Evolutionary conservation across 495 filamentous ascomycete species (phyloP), one percentile per base, ranked within the genome.

Genomic region (Neurospora sp.): DNA sequence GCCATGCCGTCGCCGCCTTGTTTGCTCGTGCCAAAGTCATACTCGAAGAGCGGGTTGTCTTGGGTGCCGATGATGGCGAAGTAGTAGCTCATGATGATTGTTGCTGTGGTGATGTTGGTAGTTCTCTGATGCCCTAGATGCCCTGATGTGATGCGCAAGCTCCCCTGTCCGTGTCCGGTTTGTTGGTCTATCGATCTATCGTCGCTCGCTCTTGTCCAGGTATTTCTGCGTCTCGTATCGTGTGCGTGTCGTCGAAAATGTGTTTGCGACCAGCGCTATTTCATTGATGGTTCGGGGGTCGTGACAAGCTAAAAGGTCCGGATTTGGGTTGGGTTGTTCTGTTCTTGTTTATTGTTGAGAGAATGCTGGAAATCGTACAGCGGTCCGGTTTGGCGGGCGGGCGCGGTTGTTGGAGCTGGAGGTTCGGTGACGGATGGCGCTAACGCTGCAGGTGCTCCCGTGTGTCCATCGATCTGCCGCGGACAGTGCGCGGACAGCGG

Each of bases 21-120:
- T 82, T 97, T 97, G 41, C 93, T 94, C 68, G 94, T 97, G 76
- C 96, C 96, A 83, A 99, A 98, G 75, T 96, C 93, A 80, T 94
- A 87, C 82, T 96, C 94, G 85, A 98, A 99, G 72, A 98, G 88
- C 22, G 96, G 94, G 80, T 93, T 94, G 81, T 99, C 96, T 70
- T 92, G 91, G 4, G 95, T 96, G 77, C 93, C 94, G 80, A 98
- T 87, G 72, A 99, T 96, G 77, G 91, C 91, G 82, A 98, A 98
- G 85, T 97, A 97, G 87, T 97, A 98, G 71, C 93, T 97, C 94
- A 98, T 97, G 71, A 20, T 42, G 18, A 3, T 71, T 44, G 45
- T 42, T 44, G 22, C 61, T 68, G 71, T 69, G 9, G 68, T 47
- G 10, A 0, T 41, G 45, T 41, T 16, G 53, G 53, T 65, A 18